Conservation (phyloP, 176 grass and related monocot genomes). For the Pontederia paniculata region DNA sequence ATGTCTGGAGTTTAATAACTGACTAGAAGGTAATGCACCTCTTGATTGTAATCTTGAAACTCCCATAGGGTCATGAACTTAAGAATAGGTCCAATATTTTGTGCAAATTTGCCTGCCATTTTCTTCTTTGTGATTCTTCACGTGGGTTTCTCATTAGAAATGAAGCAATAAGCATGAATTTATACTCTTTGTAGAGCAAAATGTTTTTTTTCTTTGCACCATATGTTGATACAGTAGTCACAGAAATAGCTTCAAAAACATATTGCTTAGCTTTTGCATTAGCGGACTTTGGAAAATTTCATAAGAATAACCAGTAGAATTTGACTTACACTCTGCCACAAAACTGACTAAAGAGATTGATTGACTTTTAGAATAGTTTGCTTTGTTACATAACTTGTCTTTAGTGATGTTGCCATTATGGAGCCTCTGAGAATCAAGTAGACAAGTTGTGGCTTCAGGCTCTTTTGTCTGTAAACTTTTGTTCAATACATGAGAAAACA, state of each 20-base stretch:
- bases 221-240: constrained; percentile 24
- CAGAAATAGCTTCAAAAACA: constrained; percentile 28
- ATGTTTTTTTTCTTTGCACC: constrained; percentile 44
- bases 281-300: constrained; percentile 26
- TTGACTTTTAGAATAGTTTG: constrained; percentile 30
- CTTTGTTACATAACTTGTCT: constrained; percentile 29
- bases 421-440: constrained; percentile 34
- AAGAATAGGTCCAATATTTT: constrained; percentile 28
- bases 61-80: constrained; percentile 37
- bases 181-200: constrained; percentile 29
- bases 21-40: constrained; percentile 34
- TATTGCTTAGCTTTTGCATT: constrained; percentile 37
- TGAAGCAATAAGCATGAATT: constrained; percentile 37
- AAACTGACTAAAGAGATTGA: constrained; percentile 7
- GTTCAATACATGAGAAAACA: constrained; percentile 46
- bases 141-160: constrained; percentile 29
- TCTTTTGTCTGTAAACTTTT: constrained; percentile 26
- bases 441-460: constrained; percentile 15
- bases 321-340: background rate
- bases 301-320: constrained; percentile 10
- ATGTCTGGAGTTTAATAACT: constrained; percentile 40
- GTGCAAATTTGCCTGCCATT: constrained; percentile 13
- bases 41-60: constrained; percentile 33
- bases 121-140: constrained; percentile 29
- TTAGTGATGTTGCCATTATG: constrained; percentile 26